Evolutionary conservation across 257 asterid species (phyloP), one percentile per base, ranked within the genome.

Genomic region (Mitragyna speciosa): DNA sequence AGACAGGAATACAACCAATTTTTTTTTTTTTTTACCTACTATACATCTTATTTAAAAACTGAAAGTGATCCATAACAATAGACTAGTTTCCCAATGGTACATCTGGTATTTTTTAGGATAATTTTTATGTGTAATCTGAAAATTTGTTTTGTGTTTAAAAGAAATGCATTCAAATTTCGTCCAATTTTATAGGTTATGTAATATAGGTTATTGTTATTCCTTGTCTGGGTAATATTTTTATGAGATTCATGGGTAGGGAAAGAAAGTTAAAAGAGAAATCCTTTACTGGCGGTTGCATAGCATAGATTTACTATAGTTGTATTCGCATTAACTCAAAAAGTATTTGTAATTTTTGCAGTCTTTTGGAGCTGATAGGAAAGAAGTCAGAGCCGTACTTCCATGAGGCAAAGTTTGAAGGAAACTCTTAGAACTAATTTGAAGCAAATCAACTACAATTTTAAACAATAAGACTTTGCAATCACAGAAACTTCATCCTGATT

Each of bases 351-450:
- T 75, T 7, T 82, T 84, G 83, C 97, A 95, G 99, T 82, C 96
- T 1, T 93, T 81, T 76, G 98, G 99, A 87, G 93, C 96, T 58
- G 97, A 93, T 84, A 89, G 95, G 84, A 95, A 91, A 86, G 97
- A 93, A 81, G 63, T 95, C 75, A 91, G 96, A 86, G 84, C 92
- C 8, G 84, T 74, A 70, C 98, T 95, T 83, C 98, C 99, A n/a
- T 95, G 92, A 95, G 77, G 49, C 72, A 70, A 24, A 76, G 12
- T 72, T 45, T 75, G 47, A 26, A 39, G 66, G 73, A 59, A 72
- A 10, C 65, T 20, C 48, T 65, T 54, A 12, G 52, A 68, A 47
- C 64, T n/a, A 59, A 72, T 63, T 59, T 49, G 70, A 69, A 81
- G 70, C 73, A 24, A 36, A 51, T 10, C 43, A 72, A 67, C 19